Base-by-base conservation (phyloP, 1,139 yeast species). In the Candida sp. region DNA sequence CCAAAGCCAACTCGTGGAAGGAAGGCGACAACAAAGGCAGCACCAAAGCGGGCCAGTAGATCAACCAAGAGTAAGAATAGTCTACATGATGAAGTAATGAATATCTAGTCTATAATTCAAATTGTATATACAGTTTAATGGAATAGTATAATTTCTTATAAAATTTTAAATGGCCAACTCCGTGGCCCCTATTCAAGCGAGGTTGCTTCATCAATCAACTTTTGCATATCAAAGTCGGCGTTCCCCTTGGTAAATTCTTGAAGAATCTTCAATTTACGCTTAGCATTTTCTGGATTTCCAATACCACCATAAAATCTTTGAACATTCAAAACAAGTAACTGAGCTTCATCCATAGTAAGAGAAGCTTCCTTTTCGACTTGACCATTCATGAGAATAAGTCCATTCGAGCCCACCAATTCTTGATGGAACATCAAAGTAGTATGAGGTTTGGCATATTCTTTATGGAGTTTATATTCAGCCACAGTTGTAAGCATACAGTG, bases 361-460 rank as follows among this genome's bases (percentile, higher is more conserved):
- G 82, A 73, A 11, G 86, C 73, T 44, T 89, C 93, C 44, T 73
- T 69, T 57, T 91, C 97, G 6, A 90, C 82, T 23, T 76, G 77
- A 1, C 98, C 97, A 54, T 90, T 90, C 96, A 91, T 88, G 52
- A 95, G 71, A 0, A 88, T 91, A 3, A 88, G 48, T 1, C 75
- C 82, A 52, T 87, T 84, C 15, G 75, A 74, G 0, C 76, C 72
- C 5, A 75, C 70, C 43, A 93, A 67, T 45, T 95, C 97, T 43
- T 84, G 81, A 66, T 93, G 98, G 74, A 93, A 87, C 63, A 83
- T 81, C 50, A 93, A 70, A 0, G 96, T 87, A 1, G 98, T 90
- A 61, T 95, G 99, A 1, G 99, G 99, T 57, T 88, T 84, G 9
- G 99, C 96, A 64, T 75, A 95, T 58, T 91, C 98, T 49, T 81